Conservation (phyloP, 2,329 filamentous ascomycete species). For the Diaporthe humulicola region DNA sequence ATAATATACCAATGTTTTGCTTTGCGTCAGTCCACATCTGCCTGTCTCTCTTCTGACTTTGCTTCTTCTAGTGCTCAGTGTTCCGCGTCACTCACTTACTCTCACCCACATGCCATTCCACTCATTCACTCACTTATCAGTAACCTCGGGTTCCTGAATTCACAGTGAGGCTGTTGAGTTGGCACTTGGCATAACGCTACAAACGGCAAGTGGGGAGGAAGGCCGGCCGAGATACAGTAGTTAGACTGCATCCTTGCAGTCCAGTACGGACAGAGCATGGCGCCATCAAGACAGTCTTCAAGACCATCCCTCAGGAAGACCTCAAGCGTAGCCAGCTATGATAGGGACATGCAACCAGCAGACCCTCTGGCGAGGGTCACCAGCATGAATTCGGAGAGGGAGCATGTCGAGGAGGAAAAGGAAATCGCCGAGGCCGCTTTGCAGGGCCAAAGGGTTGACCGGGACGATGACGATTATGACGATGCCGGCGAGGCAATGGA, state of each 20-base stretch:
- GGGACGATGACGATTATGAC: constrained; percentile 24
- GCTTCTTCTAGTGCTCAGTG: background rate
- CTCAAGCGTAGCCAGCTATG: constrained; percentile 39
- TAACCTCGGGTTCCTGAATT: background rate
- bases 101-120: background rate
- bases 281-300: constrained; percentile 15
- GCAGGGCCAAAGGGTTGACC: background rate
- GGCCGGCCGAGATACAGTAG: background rate
- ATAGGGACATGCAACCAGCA: constrained; percentile 40
- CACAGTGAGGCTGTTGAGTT: background rate
- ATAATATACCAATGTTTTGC: constrained; percentile 32
- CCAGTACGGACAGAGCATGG: background rate
- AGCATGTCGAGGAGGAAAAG: constrained; percentile 40
- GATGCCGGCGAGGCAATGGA: constrained; percentile 34
- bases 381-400: constrained; percentile 35
- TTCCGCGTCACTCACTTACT: background rate
- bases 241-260: constrained; percentile 9
- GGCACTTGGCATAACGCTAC: background rate
- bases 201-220: constrained; percentile 11
- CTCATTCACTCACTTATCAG: background rate
- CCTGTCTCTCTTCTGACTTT: constrained; percentile 19
- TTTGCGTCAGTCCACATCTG: constrained; percentile 18
- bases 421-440: constrained; percentile 39
- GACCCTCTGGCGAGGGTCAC: constrained; percentile 42
- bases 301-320: constrained; percentile 28